Evolutionary conservation across 495 filamentous ascomycete species (phyloP).

Genomic region (Pyrenula massariospora): DNA sequence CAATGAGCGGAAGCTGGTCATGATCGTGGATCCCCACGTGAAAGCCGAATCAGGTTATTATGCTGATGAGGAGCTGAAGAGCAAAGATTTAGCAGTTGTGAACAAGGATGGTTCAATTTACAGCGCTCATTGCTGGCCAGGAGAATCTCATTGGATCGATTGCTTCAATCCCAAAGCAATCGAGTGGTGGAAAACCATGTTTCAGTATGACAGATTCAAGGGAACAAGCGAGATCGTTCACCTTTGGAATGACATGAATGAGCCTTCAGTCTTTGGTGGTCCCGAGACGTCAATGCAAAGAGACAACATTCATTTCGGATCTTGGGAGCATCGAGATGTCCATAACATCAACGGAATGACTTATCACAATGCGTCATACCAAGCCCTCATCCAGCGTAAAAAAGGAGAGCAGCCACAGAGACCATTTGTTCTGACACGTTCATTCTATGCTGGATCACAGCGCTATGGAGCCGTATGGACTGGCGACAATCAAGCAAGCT

Average conservation of each 20-base stretch:
- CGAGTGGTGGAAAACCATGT: slow-evolving; percentile 81
- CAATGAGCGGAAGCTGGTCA: slow-evolving; percentile 79
- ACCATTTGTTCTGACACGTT: slow-evolving; percentile 85
- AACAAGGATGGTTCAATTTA: slow-evolving; percentile 85
- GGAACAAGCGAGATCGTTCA: slow-evolving; percentile 73
- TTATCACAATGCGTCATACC: slow-evolving; percentile 82
- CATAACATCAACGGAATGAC: slow-evolving; percentile 94
- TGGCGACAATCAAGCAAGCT: slow-evolving; percentile 87
- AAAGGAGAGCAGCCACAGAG: slow-evolving; percentile 58
- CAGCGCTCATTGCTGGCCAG: slow-evolving; percentile 98
- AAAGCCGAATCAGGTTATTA: slow-evolving; percentile 75
- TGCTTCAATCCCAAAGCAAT: slow-evolving; percentile 79
- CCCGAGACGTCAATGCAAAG: slow-evolving; percentile 91
- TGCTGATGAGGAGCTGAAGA: slow-evolving; percentile 69
- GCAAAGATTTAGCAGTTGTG: slow-evolving; percentile 67
- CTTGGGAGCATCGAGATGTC: slow-evolving; percentile 94
- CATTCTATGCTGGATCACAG: slow-evolving; percentile 84
- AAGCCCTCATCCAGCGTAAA: slow-evolving; percentile 70
- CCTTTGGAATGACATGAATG: slow-evolving; percentile 99
- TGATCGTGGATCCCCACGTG: slow-evolving; percentile 95
- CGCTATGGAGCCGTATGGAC: slow-evolving; percentile 95
- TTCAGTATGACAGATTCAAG: slow-evolving; percentile 77
- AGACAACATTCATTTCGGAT: slow-evolving; percentile 81
- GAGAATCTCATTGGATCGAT: slow-evolving; percentile 91
- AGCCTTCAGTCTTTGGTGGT: slow-evolving; percentile 96